phyloP scores from a whole-genome alignment of 1,284 basidiomycete genomes.

The Sporisorium sorghi region DNA sequence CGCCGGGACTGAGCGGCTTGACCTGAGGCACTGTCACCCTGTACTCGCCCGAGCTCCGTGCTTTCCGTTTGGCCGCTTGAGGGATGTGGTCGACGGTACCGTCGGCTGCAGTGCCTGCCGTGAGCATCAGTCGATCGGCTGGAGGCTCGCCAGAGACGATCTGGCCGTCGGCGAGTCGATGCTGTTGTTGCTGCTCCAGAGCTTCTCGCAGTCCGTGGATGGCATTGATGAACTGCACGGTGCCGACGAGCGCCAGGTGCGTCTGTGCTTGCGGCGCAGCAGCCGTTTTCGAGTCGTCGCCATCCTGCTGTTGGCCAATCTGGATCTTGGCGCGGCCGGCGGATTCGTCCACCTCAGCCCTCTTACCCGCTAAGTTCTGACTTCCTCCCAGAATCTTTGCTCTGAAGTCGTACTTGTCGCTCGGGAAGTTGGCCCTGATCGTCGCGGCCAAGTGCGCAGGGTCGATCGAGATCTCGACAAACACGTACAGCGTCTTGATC shows the following conservation, averaged over 20 bases:
- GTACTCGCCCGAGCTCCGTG: constrained; percentile 54
- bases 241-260: constrained; percentile 65
- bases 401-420: constrained; percentile 77
- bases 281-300: not conserved
- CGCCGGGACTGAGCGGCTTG: constrained; percentile 93
- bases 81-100: constrained; percentile 38
- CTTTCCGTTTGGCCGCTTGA: constrained; percentile 44
- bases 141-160: constrained; percentile 23
- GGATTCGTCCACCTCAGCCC: constrained; percentile 26
- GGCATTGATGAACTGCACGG: constrained; percentile 68
- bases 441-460: constrained; percentile 83
- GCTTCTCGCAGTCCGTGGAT: constrained; percentile 60
- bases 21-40: constrained; percentile 79
- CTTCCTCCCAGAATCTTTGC: constrained; percentile 49
- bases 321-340: constrained; percentile 39
- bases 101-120: constrained; percentile 19
- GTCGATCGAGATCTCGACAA: constrained; percentile 97
- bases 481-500: constrained; percentile 96
- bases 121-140: constrained; percentile 35
- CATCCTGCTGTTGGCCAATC: constrained; percentile 36
- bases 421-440: constrained; percentile 88
- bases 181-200: constrained; percentile 48
- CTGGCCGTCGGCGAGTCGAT: constrained; percentile 35
- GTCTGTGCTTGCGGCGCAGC: constrained; percentile 20
- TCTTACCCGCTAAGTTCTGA: constrained; percentile 27